Base-by-base conservation (phyloP, 441 rosid genomes). In the Erodium texanum region DNA sequence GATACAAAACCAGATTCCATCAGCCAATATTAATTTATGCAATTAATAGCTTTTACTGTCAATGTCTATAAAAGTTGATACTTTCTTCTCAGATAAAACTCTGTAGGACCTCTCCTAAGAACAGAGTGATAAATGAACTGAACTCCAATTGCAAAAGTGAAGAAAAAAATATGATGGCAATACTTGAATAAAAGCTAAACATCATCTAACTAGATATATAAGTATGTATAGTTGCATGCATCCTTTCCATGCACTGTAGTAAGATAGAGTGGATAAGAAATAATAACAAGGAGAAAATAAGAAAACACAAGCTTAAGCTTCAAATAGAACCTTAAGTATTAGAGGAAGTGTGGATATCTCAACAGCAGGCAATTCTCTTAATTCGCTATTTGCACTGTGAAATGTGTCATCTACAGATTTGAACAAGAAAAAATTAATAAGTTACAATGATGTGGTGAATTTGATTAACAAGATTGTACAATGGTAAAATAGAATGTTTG, bases 261-360 rank as follows among this genome's bases (percentile, higher is more conserved):
- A 14, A 48, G 19, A 48, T 48, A 48, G 19, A 7, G 23, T 3
- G 22, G 22, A 18, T 18, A 54, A 54, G 23, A 2, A 16, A 29
- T 5, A 69, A n/a, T 43, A 41, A 41, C 12, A 80, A 24, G 62
- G 19, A 68, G 14, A 32, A 29, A 63, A 34, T 48, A 27, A 48
- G 15, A 71, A 29, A 58, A 19, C 67, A 54, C 22, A 10, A 66
- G 41, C 71, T 65, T 74, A 62, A 34, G 50, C 50, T 43, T 43
- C 74, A 16, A 66, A 73, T 64, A 70, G 43, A 76, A 95, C 99
- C 99, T 95, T 95, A 71, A 90, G 91, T 71, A 95, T 82, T 74
- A 89, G 72, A 65, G 93, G 97, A 74, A 95, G 99, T 24, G 95
- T 85, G 50, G 98, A 86, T 79, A 92, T 96, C 77, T 95, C 99